Evolutionary conservation across 352 stramenopile species (phyloP).

Genomic region (Globisporangium parvum): DNA sequence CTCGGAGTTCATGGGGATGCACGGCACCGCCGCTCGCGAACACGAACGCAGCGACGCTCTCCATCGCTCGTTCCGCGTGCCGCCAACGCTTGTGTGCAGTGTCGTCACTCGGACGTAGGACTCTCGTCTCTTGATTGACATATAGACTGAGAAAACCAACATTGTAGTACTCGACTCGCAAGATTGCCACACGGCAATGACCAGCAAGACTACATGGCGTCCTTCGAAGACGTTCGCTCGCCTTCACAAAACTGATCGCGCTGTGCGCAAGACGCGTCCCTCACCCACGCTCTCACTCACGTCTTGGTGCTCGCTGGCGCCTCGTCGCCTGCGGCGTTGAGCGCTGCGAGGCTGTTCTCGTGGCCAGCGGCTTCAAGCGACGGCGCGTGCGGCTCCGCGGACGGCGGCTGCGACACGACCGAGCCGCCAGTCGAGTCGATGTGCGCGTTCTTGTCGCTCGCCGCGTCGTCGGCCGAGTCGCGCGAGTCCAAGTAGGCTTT

Average conservation of each 20-base stretch:
- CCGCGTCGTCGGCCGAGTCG: background rate
- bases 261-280: no score
- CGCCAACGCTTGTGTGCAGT: no score
- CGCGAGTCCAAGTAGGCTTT: constrained; percentile 16
- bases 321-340: constrained; percentile 35
- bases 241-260: no score
- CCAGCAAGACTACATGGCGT: no score
- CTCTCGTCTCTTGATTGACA: no score
- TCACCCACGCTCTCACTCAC: background rate
- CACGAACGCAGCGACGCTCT: constrained; percentile 8
- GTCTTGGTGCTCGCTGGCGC: constrained; percentile 17
- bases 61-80: constrained; percentile 1
- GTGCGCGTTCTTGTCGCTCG: constrained; percentile 11
- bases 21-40: constrained; percentile 13
- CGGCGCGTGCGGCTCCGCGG: no score
- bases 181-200: no score
- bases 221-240: no score
- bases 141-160: no score
- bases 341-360: constrained; percentile 29
- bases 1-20: constrained; percentile 6
- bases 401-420: constrained; percentile 23
- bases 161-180: no score
- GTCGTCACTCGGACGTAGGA: no score
- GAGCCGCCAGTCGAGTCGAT: constrained; percentile 17
- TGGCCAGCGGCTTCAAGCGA: constrained; percentile 22